A percentile compares a stretch with the other conserved stretches of the same genome.
These are phyloP conservation scores for Spizellomyces punctatus DNA, from an alignment of 192 early-diverging fungal species.

Conservation along the genomic window DNA sequence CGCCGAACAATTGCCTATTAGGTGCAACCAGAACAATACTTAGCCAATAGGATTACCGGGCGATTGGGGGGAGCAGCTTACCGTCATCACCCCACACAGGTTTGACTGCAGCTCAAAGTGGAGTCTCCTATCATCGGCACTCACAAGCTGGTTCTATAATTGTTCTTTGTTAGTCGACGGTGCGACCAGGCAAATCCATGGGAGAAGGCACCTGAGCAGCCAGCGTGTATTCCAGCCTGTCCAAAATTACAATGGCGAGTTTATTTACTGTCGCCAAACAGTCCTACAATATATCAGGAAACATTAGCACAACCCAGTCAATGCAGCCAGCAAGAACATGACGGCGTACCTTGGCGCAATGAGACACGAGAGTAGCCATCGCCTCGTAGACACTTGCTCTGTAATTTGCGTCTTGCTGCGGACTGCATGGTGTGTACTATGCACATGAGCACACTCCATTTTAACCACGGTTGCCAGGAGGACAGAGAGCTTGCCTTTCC, in stretches of 20 bases:
- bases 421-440: slow-evolving; percentile 34
- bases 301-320: neutral
- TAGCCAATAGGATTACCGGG: slow-evolving; percentile 16
- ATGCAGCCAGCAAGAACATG: neutral
- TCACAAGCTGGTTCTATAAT: slow-evolving; percentile 72
- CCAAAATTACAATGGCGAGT: slow-evolving; percentile 74
- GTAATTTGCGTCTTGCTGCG: slow-evolving; percentile 81
- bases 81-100: slow-evolving; percentile 87
- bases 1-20: slow-evolving; percentile 75
- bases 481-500: slow-evolving; percentile 16
- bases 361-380: slow-evolving; percentile 76
- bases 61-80: slow-evolving; percentile 5
- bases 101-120: slow-evolving; percentile 91
- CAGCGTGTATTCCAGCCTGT: slow-evolving; percentile 79
- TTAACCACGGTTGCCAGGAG: too few relatives aligned
- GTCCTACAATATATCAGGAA: slow-evolving; percentile 46
- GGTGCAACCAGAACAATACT: neutral
- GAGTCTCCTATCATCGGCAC: slow-evolving; percentile 77
- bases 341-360: slow-evolving; percentile 33
- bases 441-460: too few relatives aligned
- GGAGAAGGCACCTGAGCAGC: slow-evolving; percentile 45
- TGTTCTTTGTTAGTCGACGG: neutral
- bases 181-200: too few relatives aligned
- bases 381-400: slow-evolving; percentile 93
- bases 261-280: slow-evolving; percentile 74